phyloP scores from a whole-genome alignment of 1,139 yeast species.

The Dujonia santamariae region DNA sequence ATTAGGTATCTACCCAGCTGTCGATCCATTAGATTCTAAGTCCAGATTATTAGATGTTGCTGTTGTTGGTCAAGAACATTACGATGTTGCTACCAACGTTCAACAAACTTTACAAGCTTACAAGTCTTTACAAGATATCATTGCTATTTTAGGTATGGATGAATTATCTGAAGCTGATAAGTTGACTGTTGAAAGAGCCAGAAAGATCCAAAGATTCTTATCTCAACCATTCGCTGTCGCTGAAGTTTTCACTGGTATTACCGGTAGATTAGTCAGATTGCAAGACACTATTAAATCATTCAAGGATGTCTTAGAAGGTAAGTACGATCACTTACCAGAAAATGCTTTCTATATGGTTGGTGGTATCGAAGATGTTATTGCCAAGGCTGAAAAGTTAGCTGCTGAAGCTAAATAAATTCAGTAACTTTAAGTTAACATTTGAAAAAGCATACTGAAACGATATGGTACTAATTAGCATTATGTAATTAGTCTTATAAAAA shows the following conservation, averaged over 20 bases:
- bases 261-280: constrained; percentile 96
- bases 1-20: constrained; percentile 99
- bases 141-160: constrained; percentile 99
- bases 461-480: constrained; percentile 5
- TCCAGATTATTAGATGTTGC: constrained; percentile 97
- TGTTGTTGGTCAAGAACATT: constrained; percentile 98
- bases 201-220: constrained; percentile 99
- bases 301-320: constrained; percentile 97
- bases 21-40: constrained; percentile 99
- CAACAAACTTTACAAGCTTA: constrained; percentile 99
- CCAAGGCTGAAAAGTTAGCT: constrained; percentile 98
- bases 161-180: constrained; percentile 98
- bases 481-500: constrained; percentile 7
- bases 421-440: background rate
- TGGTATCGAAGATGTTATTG: constrained; percentile 96
- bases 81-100: constrained; percentile 88
- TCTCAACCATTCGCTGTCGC: constrained; percentile 99
- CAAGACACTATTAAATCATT: constrained; percentile 92
- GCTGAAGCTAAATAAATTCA: constrained; percentile 72
- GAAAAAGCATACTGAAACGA: constrained; percentile 8
- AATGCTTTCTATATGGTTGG: constrained; percentile 99
- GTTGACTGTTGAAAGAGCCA: constrained; percentile 99
- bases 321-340: constrained; percentile 98
- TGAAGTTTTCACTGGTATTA: constrained; percentile 99
- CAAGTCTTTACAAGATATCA: constrained; percentile 99